Evolutionary conservation across 2,329 filamentous ascomycete genomes (phyloP).

Genomic region (Exophiala sp.): DNA sequence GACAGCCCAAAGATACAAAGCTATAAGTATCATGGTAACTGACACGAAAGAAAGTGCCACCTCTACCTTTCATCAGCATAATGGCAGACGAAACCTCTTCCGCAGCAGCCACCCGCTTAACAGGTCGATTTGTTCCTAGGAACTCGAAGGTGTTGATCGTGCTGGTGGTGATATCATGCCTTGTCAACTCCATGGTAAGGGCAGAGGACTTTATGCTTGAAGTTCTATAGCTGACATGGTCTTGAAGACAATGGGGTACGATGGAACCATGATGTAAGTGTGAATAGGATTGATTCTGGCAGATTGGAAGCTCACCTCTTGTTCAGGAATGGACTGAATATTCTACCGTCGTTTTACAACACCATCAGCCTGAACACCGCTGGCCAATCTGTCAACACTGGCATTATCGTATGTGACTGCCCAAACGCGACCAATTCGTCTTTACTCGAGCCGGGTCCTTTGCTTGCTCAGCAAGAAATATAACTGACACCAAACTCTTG

Average conservation of each 20-base stretch:
- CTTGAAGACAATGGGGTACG: constrained; percentile 4
- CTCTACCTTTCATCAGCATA: too few relatives aligned
- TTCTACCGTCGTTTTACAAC: constrained; percentile 32
- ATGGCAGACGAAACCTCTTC: not conserved
- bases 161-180: not conserved
- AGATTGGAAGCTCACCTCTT: not conserved
- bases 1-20: too few relatives aligned
- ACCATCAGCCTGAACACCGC: constrained; percentile 33
- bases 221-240: too few relatives aligned
- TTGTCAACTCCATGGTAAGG: constrained; percentile 7
- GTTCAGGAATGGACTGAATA: constrained; percentile 25
- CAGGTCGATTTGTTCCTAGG: not conserved
- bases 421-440: too few relatives aligned
- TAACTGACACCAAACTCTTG: not conserved
- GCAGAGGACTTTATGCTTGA: too few relatives aligned
- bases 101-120: not conserved
- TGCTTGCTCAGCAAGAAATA: too few relatives aligned
- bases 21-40: too few relatives aligned
- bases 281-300: not conserved
- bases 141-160: constrained; percentile 1
- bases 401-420: constrained; percentile 13
- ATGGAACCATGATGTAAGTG: constrained; percentile 5
- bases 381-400: constrained; percentile 32
- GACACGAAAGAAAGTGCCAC: too few relatives aligned
- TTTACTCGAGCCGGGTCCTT: too few relatives aligned